Evolutionary conservation across 257 asterid genomes (phyloP).

Genomic region (Pogostemon cablin): DNA sequence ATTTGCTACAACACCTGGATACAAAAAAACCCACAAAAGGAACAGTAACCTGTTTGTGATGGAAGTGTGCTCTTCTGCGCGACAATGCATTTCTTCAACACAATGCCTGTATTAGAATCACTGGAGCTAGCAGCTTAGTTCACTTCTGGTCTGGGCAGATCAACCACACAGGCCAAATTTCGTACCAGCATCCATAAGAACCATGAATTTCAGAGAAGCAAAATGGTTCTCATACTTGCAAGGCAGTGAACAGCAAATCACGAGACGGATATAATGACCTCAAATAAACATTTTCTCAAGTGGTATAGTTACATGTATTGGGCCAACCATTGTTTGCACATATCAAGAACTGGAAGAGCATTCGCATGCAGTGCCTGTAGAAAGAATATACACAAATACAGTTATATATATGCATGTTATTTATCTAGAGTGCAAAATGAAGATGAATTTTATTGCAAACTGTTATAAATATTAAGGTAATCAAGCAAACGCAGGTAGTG

Average conservation of each 20-base stretch:
- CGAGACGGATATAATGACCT: conserved; percentile 11
- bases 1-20: conserved; percentile 19
- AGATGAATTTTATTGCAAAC: not conserved
- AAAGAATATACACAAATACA: conserved; percentile 22
- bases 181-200: conserved; percentile 20
- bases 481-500: not conserved
- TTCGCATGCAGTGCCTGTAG: conserved; percentile 94
- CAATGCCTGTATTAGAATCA: conserved; percentile 9
- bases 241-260: not conserved
- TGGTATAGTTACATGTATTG: conserved; percentile 70
- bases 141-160: conserved; percentile 1
- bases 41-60: conserved; percentile 2
- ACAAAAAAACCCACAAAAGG: not conserved
- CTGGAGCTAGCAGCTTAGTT: conserved; percentile 6
- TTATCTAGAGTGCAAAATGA: not conserved
- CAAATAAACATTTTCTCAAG: conserved; percentile 33
- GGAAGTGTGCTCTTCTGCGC: conserved; percentile 1
- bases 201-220: not conserved
- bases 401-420: not conserved
- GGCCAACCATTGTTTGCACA: conserved; percentile 98
- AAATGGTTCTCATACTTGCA: conserved; percentile 23
- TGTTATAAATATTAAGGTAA: not conserved
- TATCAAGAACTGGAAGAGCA: conserved; percentile 96
- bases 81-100: conserved; percentile 14
- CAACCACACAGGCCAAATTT: conserved; percentile 25